Evolutionary conservation across 805 yeast genomes (phyloP), one percentile per base, ranked within the genome.

Genomic region (Saccharomycopsis amapae): DNA sequence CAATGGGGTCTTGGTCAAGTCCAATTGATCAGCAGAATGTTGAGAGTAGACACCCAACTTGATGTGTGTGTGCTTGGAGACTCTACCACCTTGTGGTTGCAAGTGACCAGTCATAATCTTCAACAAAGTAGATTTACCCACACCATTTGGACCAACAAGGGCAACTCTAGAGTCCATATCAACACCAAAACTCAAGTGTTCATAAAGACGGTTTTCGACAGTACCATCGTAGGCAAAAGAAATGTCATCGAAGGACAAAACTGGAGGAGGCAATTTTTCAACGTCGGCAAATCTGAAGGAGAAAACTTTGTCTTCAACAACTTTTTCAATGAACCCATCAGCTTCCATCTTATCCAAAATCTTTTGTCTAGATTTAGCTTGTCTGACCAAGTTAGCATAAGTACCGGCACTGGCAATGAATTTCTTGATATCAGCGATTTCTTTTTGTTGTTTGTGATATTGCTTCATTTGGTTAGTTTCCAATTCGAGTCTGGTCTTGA

Each of bases 391-490:
- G 72, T 93, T 93, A 52, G 98, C 97, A 71, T 93, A 93, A 46
- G 98, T 93, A 89, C 98, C 98, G 48, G 98, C 98, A 57, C 96
- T 85, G 32, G 98, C 98, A 71, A 93, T 93, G 66, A 93, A 93
- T 73, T 93, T 93, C 78, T 93, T 93, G 69, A 93, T 94, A 70
- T 93, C 97, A 32, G 80, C 87, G 61, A 93, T 93, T 76, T 93
- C 98, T 69, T 93, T 98, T 76, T 93, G 98, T 75, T 93, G 98
- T 69, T 93, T 93, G 62, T 69, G 68, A 73, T 93, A 93, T 68
- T 87, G 95, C 74, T 90, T 93, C 95, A 84, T 93, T 76, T 93
- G 98, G 69, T 90, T 90, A 56, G 93, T 82, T 72, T 93, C 98
- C 73, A 74, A 71, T 75, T 93, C 98, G 42, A 77, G 59, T 72